phyloP scores from a whole-genome alignment of 208 protist genomes.

The Leishmania lainsoni region DNA sequence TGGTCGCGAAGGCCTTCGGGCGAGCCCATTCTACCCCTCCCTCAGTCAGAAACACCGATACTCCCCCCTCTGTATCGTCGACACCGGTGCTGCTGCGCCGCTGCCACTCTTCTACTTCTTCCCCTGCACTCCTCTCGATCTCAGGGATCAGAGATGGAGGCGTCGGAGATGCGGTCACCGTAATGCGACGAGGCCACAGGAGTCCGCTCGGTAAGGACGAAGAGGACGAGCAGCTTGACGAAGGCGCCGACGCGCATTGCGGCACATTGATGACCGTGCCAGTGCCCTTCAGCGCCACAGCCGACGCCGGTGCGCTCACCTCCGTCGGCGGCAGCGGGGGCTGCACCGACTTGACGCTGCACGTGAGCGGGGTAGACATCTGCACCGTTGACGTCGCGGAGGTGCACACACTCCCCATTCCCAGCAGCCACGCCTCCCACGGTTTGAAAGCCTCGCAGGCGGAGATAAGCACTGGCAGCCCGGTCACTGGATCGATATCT shows the following conservation, averaged over 20 bases:
- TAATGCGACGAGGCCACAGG: neutral
- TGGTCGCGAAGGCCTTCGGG: neutral
- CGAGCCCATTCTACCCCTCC: neutral
- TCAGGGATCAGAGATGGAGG: neutral
- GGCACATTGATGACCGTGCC: neutral
- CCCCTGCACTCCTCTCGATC: neutral
- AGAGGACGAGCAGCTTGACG: neutral
- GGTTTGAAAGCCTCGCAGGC: slow-evolving; percentile 40
- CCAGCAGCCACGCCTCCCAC: neutral
- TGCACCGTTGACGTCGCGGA: neutral
- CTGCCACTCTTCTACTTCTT: neutral
- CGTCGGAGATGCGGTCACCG: neutral
- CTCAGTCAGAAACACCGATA: slow-evolving; percentile 27
- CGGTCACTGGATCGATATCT: slow-evolving; percentile 26
- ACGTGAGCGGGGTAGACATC: neutral
- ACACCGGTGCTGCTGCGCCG: neutral
- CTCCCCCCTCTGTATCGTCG: neutral
- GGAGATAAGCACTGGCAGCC: slow-evolving; percentile 25
- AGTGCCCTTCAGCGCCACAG: neutral
- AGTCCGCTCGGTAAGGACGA: neutral
- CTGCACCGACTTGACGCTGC: neutral
- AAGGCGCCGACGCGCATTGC: neutral
- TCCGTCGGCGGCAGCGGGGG: neutral
- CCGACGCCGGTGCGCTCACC: neutral
- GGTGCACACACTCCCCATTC: neutral